These are phyloP conservation scores for Syzygium grande DNA, from an alignment of 345 rosid genomes.

Conservation along the genomic window DNA sequence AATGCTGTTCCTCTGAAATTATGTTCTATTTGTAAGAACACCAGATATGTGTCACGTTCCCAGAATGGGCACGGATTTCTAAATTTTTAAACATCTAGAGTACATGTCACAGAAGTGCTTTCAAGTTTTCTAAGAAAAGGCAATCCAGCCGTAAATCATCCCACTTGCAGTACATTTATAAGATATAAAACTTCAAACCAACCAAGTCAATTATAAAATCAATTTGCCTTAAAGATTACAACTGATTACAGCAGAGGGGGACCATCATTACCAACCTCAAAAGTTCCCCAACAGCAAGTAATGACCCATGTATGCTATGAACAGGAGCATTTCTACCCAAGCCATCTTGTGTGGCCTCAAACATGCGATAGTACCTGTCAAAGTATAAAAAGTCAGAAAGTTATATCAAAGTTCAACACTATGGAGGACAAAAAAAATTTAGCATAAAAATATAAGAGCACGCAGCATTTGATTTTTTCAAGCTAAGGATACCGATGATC, in stretches of 20 bases:
- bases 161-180: not conserved
- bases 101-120: not conserved
- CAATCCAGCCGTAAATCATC: too few relatives aligned
- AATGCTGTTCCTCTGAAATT: not conserved
- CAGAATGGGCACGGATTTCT: not conserved
- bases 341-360: slow-evolving; percentile 99
- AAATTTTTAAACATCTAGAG: not conserved
- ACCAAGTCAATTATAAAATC: not conserved
- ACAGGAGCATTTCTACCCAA: slow-evolving; percentile 88
- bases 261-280: slow-evolving; percentile 44
- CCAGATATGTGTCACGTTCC: not conserved
- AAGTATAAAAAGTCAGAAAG: not conserved
- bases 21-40: not conserved
- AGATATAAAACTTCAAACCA: not conserved
- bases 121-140: not conserved
- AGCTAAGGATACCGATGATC: not conserved
- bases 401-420: not conserved
- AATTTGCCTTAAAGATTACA: not conserved
- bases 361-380: slow-evolving; percentile 94
- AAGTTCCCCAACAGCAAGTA: slow-evolving; percentile 98
- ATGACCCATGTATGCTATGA: slow-evolving; percentile 97
- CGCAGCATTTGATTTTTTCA: not conserved
- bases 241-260: not conserved
- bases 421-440: not conserved
- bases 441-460: not conserved